Base-by-base conservation (phyloP, 768 basidiomycete species). In the Suillus discolor region DNA sequence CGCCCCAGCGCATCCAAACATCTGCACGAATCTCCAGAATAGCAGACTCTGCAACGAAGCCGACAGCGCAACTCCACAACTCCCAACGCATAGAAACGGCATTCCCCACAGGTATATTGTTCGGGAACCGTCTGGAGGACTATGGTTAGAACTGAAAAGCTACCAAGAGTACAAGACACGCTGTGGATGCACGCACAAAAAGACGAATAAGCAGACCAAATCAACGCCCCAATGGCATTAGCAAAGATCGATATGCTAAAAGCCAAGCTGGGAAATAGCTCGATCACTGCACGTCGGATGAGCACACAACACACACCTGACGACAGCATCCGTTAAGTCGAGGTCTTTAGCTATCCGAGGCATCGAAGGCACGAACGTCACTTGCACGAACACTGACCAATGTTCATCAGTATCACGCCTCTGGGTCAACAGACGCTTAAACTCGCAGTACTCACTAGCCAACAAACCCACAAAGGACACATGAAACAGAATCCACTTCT, bases 341-440 rank as follows among this genome's bases (percentile, higher is more conserved):
- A 94, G 74, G 65, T 94, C 91, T 34, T 74, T 75, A 9, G 92
- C 86, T 54, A 95, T 87, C 60, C 89, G 84, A 0, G 91, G 90
- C 63, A 94, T 89, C 0, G 87, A 87, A 0, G 92, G 92, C 3
- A 92, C 82, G 73, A 94, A 92, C 1, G 85, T 85, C 0, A 86
- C 88, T 8, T 85, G 79, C 0, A 90, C 86, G 66, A 94, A 87
- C 44, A 89, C 92, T 94, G 63, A 1, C 55, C 18, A 39, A 69
- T 18, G 57, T 38, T 42, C 51, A 59, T 59, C 44, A 28, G 55
- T 16, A 25, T 55, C 20, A 36, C 36, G 4, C 18, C 4, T 34
- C 31, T 4, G 18, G 18, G 34, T 31, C 59, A 34, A 39, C n/a
- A 16, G 54, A 6, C 61, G 42, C 44, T 1, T 42, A 42, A 39